A percentile compares a stretch with the other conserved stretches of the same genome.
phyloP scores from a whole-genome alignment of 2,329 filamentous ascomycete species.

The Teratosphaeria viscida region DNA sequence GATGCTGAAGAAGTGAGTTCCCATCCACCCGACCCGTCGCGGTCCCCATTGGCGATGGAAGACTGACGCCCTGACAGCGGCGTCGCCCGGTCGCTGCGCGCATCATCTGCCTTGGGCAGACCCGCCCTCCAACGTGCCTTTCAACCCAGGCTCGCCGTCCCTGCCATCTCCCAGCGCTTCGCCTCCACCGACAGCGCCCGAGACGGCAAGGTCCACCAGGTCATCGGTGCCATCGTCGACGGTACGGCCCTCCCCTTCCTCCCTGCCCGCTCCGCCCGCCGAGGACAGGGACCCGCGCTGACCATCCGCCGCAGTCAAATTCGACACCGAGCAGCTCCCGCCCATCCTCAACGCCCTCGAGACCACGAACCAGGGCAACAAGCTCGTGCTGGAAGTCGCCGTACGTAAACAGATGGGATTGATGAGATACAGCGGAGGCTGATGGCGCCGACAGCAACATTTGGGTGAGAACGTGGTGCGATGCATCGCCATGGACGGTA shows the following conservation, averaged over 20 bases:
- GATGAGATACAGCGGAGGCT: constrained; percentile 11
- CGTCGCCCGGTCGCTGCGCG: constrained; percentile 55
- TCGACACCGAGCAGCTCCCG: constrained; percentile 85
- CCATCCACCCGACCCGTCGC: constrained; percentile 11
- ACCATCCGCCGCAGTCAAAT: constrained; percentile 63
- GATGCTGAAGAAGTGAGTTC: constrained; percentile 74
- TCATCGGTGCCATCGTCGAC: constrained; percentile 98
- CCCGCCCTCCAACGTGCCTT: constrained; percentile 48
- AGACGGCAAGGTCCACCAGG: constrained; percentile 61
- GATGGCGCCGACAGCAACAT: constrained; percentile 65
- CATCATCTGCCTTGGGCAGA: constrained; percentile 47
- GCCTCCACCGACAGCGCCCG: constrained; percentile 48
- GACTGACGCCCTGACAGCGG: constrained; percentile 41
- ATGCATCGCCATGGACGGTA: constrained; percentile 99
- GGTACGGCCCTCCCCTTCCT: constrained; percentile 49
- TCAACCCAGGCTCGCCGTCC: constrained; percentile 47
- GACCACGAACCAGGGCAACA: constrained; percentile 83
- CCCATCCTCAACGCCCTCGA: constrained; percentile 94
- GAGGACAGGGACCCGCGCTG: constrained; percentile 17
- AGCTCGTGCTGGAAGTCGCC: constrained; percentile 91
- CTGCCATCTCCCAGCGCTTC: constrained; percentile 50
- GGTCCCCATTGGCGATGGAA: constrained; percentile 26
- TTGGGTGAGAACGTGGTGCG: constrained; percentile 97
- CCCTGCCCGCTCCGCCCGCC: constrained; percentile 2
- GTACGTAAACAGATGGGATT: constrained; percentile 46